Conservation (phyloP, 164 flowering plant genomes). For the Aristolochia contorta region DNA sequence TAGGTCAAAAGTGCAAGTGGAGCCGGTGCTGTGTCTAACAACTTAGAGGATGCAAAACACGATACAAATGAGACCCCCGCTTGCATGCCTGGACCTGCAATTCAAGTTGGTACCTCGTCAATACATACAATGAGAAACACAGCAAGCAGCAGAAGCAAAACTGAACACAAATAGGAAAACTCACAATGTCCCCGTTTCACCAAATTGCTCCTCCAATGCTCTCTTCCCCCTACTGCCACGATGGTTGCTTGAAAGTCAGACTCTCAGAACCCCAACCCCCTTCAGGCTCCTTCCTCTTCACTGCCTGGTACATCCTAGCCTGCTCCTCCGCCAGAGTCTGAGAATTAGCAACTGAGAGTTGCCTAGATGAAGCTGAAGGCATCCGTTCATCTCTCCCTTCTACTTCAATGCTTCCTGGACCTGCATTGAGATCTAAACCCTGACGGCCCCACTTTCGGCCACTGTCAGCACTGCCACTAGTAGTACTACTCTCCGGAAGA, state of each 20-base stretch:
- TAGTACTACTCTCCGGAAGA: constrained; percentile 36
- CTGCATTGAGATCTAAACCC: constrained; percentile 78
- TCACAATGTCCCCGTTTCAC: constrained; percentile 17
- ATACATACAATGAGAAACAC: constrained; percentile 4
- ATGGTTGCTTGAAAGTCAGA: constrained; percentile 35
- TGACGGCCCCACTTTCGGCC: constrained; percentile 60
- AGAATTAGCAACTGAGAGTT: constrained; percentile 39
- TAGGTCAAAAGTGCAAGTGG: neutral
- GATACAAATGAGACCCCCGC: too few species aligned
- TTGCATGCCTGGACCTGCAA: constrained; percentile 13
- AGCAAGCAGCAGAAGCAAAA: constrained; percentile 5
- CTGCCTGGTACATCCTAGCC: constrained; percentile 43
- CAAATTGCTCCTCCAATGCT: constrained; percentile 6
- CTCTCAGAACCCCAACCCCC: constrained; percentile 55
- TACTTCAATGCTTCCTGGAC: constrained; percentile 51
- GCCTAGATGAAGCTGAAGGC: constrained; percentile 32
- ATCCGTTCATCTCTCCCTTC: constrained; percentile 67
- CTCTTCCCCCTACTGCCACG: constrained; percentile 39
- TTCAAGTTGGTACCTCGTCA: constrained; percentile 11
- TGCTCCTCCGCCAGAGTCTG: constrained; percentile 57
- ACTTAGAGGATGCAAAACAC: neutral
- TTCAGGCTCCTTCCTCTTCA: constrained; percentile 48
- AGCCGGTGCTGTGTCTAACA: neutral
- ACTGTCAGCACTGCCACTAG: constrained; percentile 32
- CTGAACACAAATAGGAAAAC: constrained; percentile 5